Evolutionary conservation across 2,329 filamentous ascomycete species (phyloP), one percentile per base, ranked within the genome.

Genomic region (Chaetomiaceae sp.): DNA sequence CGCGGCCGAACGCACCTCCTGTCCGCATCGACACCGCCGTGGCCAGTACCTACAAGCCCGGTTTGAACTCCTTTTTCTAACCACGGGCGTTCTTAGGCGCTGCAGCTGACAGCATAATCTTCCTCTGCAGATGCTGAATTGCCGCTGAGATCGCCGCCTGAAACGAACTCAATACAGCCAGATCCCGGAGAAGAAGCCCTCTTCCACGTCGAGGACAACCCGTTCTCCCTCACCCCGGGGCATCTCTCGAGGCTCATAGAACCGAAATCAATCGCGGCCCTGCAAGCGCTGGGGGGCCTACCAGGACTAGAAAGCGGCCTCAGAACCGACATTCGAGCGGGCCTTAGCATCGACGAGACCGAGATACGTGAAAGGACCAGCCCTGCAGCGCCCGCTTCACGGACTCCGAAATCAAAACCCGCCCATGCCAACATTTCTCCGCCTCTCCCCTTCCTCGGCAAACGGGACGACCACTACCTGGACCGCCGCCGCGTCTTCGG

Each of bases 231-330:
- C 63, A 79, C 82, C 0, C 85, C 85, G 8, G 88, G 87, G 18
- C 86, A 88, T 61, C 71, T 89, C 61, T 83, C 81, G 56, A 92
- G 91, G 70, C 71, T 94, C 6, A 74, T 90, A 45, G 90, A 91
- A 58, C 88, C 89, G 0, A 94, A 94, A 70, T 90, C 79, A 61
- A 73, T 87, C 55, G 75, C 80, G 21, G 88, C 87, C 6, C 89
- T 91, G 57, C 82, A 86, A 61, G 86, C 86, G 5, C 69, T 94
- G 2, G 89, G 89, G 49, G 89, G 89, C 44, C 66, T 92, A 4
- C 72, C 71, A 9, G 89, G 89, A 2, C 66, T 94, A 16, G 87
- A 89, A 64, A 89, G 84, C 64, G 89, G 88, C 1, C 67, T 94
- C 5, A 75, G 83, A 52, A 85, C 86, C 1, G 74, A 90, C 64